Conservation (phyloP, 2,329 filamentous ascomycete species). For the Apiospora hydei region DNA sequence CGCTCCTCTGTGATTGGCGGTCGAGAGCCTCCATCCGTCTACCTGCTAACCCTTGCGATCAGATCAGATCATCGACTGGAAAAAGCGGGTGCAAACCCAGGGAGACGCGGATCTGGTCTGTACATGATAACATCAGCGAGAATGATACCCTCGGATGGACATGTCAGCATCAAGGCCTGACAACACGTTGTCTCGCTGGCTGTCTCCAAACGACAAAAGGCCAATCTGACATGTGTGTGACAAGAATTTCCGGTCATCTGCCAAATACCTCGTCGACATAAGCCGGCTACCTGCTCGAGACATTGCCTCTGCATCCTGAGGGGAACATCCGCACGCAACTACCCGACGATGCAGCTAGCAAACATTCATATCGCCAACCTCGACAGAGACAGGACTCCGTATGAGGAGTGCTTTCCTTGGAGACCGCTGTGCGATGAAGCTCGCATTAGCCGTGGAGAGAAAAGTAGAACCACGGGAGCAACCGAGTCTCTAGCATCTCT, state of each 20-base stretch:
- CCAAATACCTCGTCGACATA: slow-evolving; percentile 13
- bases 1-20: slow-evolving; percentile 1
- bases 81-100: slow-evolving; percentile 3
- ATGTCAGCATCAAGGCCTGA: slow-evolving; percentile 11
- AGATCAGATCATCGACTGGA: slow-evolving; percentile 16
- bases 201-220: slow-evolving; percentile 13
- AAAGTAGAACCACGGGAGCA: not conserved
- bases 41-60: not conserved
- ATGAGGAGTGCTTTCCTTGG: slow-evolving; percentile 11
- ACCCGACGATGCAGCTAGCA: slow-evolving; percentile 7
- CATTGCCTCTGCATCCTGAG: not conserved
- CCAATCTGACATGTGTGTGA: slow-evolving; percentile 17
- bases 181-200: slow-evolving; percentile 15
- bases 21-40: slow-evolving; percentile 3
- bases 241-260: slow-evolving; percentile 18
- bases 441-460: not conserved
- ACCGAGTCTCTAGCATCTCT: not conserved
- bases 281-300: slow-evolving; percentile 15
- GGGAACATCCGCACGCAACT: not conserved
- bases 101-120: not conserved
- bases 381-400: slow-evolving; percentile 14
- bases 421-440: not conserved
- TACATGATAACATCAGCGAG: slow-evolving; percentile 16
- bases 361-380: slow-evolving; percentile 15
- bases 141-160: slow-evolving; percentile 13